Conservation (phyloP, 148 eudicot genomes). For the Dianthus caryophyllus region DNA sequence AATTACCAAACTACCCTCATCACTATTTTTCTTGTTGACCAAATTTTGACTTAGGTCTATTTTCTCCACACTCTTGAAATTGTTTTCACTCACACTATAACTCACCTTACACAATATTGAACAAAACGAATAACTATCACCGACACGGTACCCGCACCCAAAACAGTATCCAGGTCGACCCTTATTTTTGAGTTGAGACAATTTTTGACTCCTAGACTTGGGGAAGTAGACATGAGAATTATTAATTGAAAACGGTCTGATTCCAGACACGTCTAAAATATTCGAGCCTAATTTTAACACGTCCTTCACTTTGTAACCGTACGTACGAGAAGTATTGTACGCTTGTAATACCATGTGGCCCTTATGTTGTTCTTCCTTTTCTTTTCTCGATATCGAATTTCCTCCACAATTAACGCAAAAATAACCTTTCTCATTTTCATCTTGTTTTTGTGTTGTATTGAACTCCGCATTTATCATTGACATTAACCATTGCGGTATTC, state of each 20-base stretch:
- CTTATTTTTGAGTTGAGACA: not conserved
- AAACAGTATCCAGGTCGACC: not conserved
- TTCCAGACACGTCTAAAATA: not conserved
- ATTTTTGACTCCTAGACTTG: not conserved
- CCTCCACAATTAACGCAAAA: constrained; percentile 2
- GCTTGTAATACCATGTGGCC: not conserved
- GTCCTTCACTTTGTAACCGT: not conserved
- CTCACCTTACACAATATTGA: constrained; percentile 3
- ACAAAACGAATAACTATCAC: not conserved
- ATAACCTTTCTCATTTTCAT: constrained; percentile 1
- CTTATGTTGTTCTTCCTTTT: not conserved
- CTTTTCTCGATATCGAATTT: not conserved
- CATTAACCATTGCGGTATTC: not conserved
- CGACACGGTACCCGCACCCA: not conserved
- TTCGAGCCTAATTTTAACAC: not conserved
- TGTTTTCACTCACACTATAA: not conserved
- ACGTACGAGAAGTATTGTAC: not conserved
- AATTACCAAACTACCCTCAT: not conserved
- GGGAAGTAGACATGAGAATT: not conserved
- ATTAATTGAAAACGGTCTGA: not conserved
- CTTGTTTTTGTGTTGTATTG: constrained; percentile 9
- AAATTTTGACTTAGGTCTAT: not conserved
- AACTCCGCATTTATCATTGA: constrained; percentile 10
- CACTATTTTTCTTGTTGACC: not conserved
- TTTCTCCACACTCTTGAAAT: not conserved